Conservation (phyloP, 176 grass and related monocot species). For the Aegilops longissima region DNA sequence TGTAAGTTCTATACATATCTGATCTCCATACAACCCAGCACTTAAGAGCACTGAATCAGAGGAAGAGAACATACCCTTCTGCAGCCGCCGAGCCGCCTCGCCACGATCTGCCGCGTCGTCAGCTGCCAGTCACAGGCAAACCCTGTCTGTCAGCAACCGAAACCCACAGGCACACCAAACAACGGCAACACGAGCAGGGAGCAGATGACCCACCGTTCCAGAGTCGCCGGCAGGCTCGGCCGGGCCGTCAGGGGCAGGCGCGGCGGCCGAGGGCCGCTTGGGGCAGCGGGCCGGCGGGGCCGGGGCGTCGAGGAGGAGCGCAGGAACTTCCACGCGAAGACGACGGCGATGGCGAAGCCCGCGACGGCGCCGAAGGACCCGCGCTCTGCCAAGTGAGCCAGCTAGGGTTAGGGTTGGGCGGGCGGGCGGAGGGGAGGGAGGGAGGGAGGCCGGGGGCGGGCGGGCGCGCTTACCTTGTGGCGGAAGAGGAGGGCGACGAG, state of each 20-base stretch:
- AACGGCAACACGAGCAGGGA: not conserved
- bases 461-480: no score
- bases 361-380: conserved; percentile 75
- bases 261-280: conserved; percentile 45
- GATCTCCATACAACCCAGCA: not conserved
- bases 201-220: conserved; percentile 20
- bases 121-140: conserved; percentile 44
- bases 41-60: not conserved
- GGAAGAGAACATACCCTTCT: conserved; percentile 53
- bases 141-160: not conserved
- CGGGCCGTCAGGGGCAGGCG: not conserved
- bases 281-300: conserved; percentile 30
- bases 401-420: no score
- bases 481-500: no score
- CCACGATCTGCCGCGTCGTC: conserved; percentile 53
- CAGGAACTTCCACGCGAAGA: conserved; percentile 91
- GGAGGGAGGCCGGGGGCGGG: no score
- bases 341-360: conserved; percentile 90
- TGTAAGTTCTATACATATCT: not conserved
- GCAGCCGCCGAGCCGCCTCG: conserved; percentile 59
- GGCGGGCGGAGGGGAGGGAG: no score
- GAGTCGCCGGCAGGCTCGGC: not conserved
- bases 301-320: conserved; percentile 33
- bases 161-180: not conserved
- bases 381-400: no score